These are phyloP conservation scores for Thelonectria olida DNA, from an alignment of 2,329 filamentous ascomycete species.

Conservation along the genomic window DNA sequence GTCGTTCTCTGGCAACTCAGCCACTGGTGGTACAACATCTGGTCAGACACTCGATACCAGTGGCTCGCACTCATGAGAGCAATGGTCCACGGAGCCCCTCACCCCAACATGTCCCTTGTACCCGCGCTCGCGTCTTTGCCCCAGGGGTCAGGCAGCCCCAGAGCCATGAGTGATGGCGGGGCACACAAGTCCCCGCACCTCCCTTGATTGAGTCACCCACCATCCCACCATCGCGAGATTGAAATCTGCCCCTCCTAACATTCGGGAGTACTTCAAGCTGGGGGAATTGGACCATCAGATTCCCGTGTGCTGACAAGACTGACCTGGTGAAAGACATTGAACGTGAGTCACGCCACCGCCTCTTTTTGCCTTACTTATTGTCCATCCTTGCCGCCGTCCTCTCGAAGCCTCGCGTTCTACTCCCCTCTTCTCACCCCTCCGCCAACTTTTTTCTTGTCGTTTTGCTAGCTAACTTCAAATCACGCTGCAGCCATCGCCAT, in stretches of 20 bases:
- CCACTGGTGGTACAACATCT: neutral
- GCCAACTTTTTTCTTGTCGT: neutral
- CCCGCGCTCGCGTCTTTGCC: neutral
- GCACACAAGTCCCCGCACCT: slow-evolving; percentile 38
- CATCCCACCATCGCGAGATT: slow-evolving; percentile 35
- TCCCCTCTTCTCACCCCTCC: neutral
- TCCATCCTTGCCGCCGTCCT: neutral
- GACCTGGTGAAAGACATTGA: slow-evolving; percentile 22
- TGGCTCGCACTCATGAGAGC: neutral
- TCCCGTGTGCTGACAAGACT: slow-evolving; percentile 24
- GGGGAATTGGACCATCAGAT: slow-evolving; percentile 24
- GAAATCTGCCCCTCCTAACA: slow-evolving; percentile 41
- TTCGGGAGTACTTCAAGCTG: slow-evolving; percentile 24
- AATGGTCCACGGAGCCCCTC: neutral
- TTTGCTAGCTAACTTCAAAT: neutral
- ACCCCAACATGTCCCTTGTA: neutral
- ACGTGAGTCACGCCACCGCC: slow-evolving; percentile 12
- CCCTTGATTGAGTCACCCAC: slow-evolving; percentile 37
- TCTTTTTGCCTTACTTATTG: neutral
- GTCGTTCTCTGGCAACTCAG: too few species aligned
- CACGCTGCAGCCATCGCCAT: slow-evolving; percentile 29
- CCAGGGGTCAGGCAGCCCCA: neutral
- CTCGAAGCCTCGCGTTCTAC: neutral
- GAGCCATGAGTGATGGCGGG: slow-evolving; percentile 28
- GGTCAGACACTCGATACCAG: neutral